Evolutionary conservation across 352 stramenopile genomes (phyloP).

Genomic region (Blastocystis sp.): DNA sequence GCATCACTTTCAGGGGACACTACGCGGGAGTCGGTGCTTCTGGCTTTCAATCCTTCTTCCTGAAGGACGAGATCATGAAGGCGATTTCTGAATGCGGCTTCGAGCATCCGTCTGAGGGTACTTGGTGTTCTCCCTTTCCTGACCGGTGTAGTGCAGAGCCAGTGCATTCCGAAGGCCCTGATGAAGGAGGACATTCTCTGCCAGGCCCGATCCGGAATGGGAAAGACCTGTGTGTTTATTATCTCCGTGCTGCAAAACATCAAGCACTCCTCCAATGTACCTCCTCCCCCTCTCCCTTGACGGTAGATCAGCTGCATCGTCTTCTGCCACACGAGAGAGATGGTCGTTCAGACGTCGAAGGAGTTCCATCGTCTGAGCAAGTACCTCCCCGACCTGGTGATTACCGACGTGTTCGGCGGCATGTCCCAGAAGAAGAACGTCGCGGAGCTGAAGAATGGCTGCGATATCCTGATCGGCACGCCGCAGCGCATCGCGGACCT

Average conservation of each 20-base stretch:
- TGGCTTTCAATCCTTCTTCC: constrained; percentile 98
- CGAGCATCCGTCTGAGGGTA: constrained; percentile 97
- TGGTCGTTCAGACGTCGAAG: constrained; percentile 98
- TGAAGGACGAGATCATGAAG: constrained; percentile 96
- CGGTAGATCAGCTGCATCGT: constrained; percentile 91
- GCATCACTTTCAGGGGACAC: constrained; percentile 82
- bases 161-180: constrained; percentile 98
- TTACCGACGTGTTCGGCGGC: constrained; percentile 79
- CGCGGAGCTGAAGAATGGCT: constrained; percentile 88
- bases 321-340: constrained; percentile 97
- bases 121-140: constrained; percentile 70
- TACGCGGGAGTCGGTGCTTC: constrained; percentile 98
- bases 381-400: constrained; percentile 86
- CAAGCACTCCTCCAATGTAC: constrained; percentile 72
- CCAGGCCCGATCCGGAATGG: constrained; percentile 99
- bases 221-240: constrained; percentile 99
- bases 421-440: constrained; percentile 70
- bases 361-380: constrained; percentile 99
- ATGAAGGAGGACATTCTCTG: constrained; percentile 99
- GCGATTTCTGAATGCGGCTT: constrained; percentile 99
- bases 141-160: constrained; percentile 85
- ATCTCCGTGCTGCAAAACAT: constrained; percentile 97
- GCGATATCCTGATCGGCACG: constrained; percentile 92
- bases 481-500: constrained; percentile 85
- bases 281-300: constrained; percentile 74